Base-by-base conservation (phyloP, 2,329 filamentous ascomycete species). In the Cordyceps cateniannulata region DNA sequence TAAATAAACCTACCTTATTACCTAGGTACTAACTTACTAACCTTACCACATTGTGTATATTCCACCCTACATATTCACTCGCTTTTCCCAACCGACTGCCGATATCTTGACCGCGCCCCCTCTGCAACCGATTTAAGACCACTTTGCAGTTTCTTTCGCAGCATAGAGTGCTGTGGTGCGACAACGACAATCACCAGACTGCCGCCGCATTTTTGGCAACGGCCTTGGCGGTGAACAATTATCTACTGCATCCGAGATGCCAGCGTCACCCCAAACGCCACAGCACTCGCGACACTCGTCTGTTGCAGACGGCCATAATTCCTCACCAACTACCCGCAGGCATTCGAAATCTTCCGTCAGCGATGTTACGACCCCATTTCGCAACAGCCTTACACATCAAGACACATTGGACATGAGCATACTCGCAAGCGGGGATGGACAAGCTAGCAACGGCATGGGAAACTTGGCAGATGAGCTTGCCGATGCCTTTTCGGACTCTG, bases 401-500 rank as follows among this genome's bases (percentile, higher is more conserved):
- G 81, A 83, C 65, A 69, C 69, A 40, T 69, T 77, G n/a, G 78
- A 81, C 59, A 71, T 82, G 56, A 73, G 73, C 61, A 71, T 77
- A n/a, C 77, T 81, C 52, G 72, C 74, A 62, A 72, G 70, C 60
- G 76, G 73, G 47, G 79, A 73, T 42, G 72, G 72, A 50, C 75
- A 72, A 25, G 71, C 71, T 3, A 76, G 75, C 54, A 84, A 84
- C 63, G 87, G 87, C 9, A 77, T 91, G 64, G 90, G 90, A 35
- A 93, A 91, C 66, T 73, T 95, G 53, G 90, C 90, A 1, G 90
- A 93, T 72, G 90, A 95, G 73, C 77, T 95, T 52, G 90, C 88
- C 1, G 89, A 89, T 68, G 86, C 87, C 4, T 85, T 89, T 71
- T 85, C 83, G 48, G 85, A 85, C 38, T 87, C 85, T 9, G 84